A percentile compares a stretch with the other conserved stretches of the same genome.
These are phyloP conservation scores for Rhizopogon vesiculosus DNA, from an alignment of 768 basidiomycete genomes.

Conservation along the genomic window DNA sequence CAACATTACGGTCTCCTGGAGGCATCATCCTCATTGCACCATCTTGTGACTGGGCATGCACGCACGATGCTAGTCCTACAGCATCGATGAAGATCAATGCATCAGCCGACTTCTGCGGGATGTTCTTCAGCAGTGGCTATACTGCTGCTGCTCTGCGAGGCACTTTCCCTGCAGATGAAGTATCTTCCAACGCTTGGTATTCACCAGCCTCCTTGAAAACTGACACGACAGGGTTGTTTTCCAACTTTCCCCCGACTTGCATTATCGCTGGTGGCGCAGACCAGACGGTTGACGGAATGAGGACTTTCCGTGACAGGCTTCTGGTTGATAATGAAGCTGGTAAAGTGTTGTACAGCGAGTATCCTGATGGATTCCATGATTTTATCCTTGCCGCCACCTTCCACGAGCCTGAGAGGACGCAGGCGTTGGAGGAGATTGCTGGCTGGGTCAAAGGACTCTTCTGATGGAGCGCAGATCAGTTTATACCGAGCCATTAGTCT, in stretches of 20 bases:
- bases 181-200: conserved; percentile 4
- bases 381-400: conserved; percentile 10
- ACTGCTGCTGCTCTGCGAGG: conserved; percentile 5
- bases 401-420: conserved; percentile 26
- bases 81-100: not conserved
- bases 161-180: conserved; percentile 5
- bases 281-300: conserved; percentile 21
- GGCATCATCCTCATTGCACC: conserved; percentile 7
- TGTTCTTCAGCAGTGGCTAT: conserved; percentile 3
- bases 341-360: conserved; percentile 16
- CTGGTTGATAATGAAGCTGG: conserved; percentile 17
- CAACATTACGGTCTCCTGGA: conserved; percentile 6
- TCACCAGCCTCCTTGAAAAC: conserved; percentile 9
- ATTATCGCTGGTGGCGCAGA: conserved; percentile 24
- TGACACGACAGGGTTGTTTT: conserved; percentile 11
- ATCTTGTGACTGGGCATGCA: conserved; percentile 1
- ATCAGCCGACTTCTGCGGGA: not conserved
- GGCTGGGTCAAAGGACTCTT: not conserved
- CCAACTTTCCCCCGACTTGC: conserved; percentile 23
- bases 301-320: conserved; percentile 19
- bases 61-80: not conserved
- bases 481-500: too few relatives aligned
- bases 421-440: conserved; percentile 12
- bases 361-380: conserved; percentile 18
- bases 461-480: too few relatives aligned